These are phyloP conservation scores for Podaxis sp. DNA, from an alignment of 768 basidiomycete genomes.

Conservation along the genomic window DNA sequence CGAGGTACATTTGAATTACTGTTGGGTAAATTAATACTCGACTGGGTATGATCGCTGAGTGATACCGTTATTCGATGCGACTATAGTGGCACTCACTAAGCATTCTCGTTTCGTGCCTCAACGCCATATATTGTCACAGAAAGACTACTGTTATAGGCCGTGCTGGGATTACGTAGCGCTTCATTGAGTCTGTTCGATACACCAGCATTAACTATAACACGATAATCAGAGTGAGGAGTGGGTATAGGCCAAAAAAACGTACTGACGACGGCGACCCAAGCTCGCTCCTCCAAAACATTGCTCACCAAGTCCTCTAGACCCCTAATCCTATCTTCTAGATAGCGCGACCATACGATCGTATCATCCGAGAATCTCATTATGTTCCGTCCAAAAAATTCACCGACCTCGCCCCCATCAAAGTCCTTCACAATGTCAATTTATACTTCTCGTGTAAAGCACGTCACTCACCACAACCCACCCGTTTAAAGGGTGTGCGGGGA, in stretches of 20 bases:
- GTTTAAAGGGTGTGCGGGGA: conserved; percentile 39
- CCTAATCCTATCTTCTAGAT: too few relatives aligned
- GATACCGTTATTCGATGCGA: too few relatives aligned
- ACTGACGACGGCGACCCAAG: conserved; percentile 58
- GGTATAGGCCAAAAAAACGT: conserved; percentile 18
- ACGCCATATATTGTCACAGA: conserved; percentile 34
- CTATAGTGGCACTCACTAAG: conserved; percentile 40
- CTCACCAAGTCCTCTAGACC: conserved; percentile 22
- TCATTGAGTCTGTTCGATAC: conserved; percentile 34
- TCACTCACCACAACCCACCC: conserved; percentile 53
- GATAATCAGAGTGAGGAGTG: not conserved
- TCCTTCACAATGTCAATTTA: conserved; percentile 37
- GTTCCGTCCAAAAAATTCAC: conserved; percentile 33
- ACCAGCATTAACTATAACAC: conserved; percentile 36
- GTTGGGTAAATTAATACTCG: not conserved
- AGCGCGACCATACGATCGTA: conserved; percentile 24
- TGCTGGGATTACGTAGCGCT: conserved; percentile 37
- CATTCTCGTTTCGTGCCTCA: conserved; percentile 19
- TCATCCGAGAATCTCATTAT: conserved; percentile 29
- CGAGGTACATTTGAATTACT: not conserved
- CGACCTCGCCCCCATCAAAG: conserved; percentile 57
- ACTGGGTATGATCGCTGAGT: not conserved
- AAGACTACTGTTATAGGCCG: conserved; percentile 48
- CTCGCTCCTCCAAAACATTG: conserved; percentile 49
- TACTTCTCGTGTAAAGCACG: conserved; percentile 19